Base-by-base conservation (phyloP, 148 eudicot species). In the Spergularia marina region DNA sequence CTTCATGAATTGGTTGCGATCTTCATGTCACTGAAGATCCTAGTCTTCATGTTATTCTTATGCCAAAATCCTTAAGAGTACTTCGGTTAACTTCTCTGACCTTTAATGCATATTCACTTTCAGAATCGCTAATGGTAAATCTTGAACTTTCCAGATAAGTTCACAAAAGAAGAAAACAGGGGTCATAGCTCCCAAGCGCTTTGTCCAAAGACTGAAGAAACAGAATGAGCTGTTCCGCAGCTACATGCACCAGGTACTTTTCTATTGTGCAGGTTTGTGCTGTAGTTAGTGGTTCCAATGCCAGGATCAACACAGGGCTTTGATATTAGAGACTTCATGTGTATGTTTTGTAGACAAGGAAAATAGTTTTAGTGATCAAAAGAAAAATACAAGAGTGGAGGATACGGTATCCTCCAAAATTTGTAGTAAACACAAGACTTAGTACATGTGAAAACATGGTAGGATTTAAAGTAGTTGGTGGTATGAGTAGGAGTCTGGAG, bases 131-230 rank as follows among this genome's bases (percentile, higher is more conserved):
- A 69, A 77, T 21, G 49, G 12, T 49, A 53, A 44, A 44, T 44
- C 23, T 12, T 74, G 2, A 79, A 70, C 15, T 55, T 53, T 77
- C 51, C 72, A 89, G 90, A 85, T 85, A 78, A 86, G 84, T 76
- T 86, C 92, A 0, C 92, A 89, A 82, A 85, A 85, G 90, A 89
- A 89, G 87, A 89, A 89, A 86, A 89, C 92, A 49, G 92, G 92
- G 68, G 88, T 89, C 53, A 85, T 89, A 59, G 87, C 90, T 82
- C 92, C 92, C 67, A 89, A 88, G 77, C 89, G 89, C 59, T 88
- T 86, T 81, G 91, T 88, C 53, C 91, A 88, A 56, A 81, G 89
- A 81, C 78, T 89, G 81, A 89, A 85, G 81, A 89, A 83, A 79
- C 92, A 87, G 68, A 89, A 89, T 71, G 92, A 89, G 83, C 86